Evolutionary conservation across 495 filamentous ascomycete species (phyloP).

Genomic region (Penicillium cataractarum): DNA sequence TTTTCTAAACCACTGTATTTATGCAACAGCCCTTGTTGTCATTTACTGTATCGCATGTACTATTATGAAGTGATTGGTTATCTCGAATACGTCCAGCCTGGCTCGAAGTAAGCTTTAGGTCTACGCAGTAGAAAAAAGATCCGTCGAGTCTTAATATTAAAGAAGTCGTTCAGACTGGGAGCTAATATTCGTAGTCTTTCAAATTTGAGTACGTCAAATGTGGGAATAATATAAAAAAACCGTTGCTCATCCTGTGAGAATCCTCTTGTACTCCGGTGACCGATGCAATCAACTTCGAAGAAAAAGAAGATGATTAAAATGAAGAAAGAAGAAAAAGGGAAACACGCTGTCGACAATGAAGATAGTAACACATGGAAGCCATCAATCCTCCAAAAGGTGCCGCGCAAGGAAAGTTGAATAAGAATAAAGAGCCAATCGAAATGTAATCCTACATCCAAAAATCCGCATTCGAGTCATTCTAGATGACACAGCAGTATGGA

Average conservation of each 20-base stretch:
- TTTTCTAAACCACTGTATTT: constrained; percentile 16
- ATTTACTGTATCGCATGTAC: constrained; percentile 21
- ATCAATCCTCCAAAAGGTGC: constrained; percentile 9
- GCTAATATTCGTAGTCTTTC: constrained; percentile 3
- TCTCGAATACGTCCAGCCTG: constrained; percentile 6
- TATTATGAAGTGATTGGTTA: constrained; percentile 16
- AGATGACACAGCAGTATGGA: background rate
- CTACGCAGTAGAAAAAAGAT: too few species aligned
- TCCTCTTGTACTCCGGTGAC: constrained; percentile 27
- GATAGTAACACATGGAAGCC: constrained; percentile 28
- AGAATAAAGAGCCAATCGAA: background rate
- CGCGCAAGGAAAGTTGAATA: constrained; percentile 2
- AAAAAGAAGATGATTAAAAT: constrained; percentile 13
- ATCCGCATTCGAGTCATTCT: background rate
- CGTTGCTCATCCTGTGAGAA: constrained; percentile 17
- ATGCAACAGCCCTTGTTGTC: constrained; percentile 16
- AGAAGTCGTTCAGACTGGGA: background rate
- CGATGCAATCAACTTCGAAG: constrained; percentile 24
- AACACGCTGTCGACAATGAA: constrained; percentile 20
- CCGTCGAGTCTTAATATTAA: too few species aligned
- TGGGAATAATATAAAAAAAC: constrained; percentile 14
- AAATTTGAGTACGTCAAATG: background rate
- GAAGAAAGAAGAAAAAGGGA: background rate
- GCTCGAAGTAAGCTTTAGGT: too few species aligned
- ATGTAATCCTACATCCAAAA: background rate